Percentiles rank a stretch among this genome's conserved stretches.
These are phyloP conservation scores for Hirschfeldia incana DNA, from an alignment of 345 rosid species.

Conservation along the genomic window DNA sequence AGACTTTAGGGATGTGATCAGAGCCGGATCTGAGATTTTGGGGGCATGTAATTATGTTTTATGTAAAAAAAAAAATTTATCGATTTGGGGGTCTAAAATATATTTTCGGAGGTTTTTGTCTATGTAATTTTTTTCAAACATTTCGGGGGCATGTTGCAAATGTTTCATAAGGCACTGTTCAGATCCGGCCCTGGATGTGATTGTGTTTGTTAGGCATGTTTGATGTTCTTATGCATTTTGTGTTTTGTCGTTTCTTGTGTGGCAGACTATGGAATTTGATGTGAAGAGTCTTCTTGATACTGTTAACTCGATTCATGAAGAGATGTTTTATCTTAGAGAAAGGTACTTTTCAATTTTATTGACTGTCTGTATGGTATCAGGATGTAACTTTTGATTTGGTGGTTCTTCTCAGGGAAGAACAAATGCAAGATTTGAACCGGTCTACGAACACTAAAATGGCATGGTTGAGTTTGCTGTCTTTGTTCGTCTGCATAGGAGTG, in stretches of 20 bases:
- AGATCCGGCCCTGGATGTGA: not conserved
- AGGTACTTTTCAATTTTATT: slow-evolving; percentile 10
- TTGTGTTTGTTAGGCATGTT: not conserved
- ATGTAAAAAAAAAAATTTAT: too few species aligned
- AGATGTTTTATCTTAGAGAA: slow-evolving; percentile 45
- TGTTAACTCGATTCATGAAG: slow-evolving; percentile 36
- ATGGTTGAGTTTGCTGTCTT: slow-evolving; percentile 72
- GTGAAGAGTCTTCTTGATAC: slow-evolving; percentile 42
- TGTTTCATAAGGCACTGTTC: not conserved
- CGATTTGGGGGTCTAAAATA: too few species aligned
- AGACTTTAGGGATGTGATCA: not conserved
- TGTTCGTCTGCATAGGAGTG: slow-evolving; percentile 71
- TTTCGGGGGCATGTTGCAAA: too few species aligned
- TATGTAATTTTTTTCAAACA: too few species aligned
- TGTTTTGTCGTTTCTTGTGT: not conserved
- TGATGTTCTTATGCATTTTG: not conserved
- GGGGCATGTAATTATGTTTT: too few species aligned
- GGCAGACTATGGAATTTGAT: slow-evolving; percentile 38
- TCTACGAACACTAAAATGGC: slow-evolving; percentile 80
- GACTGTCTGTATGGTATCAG: not conserved
- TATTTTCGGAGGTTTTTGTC: too few species aligned
- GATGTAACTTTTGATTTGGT: slow-evolving; percentile 6
- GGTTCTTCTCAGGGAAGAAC: slow-evolving; percentile 64
- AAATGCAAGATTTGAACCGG: slow-evolving; percentile 83
- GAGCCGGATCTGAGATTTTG: too few species aligned